Percentiles rank a stretch among this genome's conserved stretches.
Evolutionary conservation across 2,329 filamentous ascomycete genomes (phyloP).

Genomic region (Sporothrix phasma): DNA sequence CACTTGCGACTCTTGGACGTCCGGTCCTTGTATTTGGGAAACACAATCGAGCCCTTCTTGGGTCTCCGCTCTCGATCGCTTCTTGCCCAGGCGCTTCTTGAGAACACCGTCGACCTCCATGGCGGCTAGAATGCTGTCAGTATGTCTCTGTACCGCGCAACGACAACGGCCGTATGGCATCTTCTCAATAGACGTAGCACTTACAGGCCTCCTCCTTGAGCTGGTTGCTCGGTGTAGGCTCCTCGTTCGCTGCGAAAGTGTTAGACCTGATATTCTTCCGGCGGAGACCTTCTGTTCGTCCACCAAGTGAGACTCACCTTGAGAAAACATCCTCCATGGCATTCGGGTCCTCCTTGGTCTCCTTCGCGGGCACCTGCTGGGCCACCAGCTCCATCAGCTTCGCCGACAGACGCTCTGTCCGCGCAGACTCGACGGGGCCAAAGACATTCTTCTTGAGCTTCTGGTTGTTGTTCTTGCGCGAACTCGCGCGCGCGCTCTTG

Average conservation of each 20-base stretch:
- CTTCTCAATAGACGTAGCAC: background rate
- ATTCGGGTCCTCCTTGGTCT: conserved; percentile 33
- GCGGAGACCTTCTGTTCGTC: background rate
- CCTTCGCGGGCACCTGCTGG: conserved; percentile 31
- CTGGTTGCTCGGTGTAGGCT: conserved; percentile 15
- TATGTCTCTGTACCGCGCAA: too few relatives aligned
- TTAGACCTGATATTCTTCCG: background rate
- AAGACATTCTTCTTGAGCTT: conserved; percentile 74
- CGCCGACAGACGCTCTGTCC: conserved; percentile 72
- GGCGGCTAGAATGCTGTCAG: conserved; percentile 23
- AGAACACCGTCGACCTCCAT: conserved; percentile 46
- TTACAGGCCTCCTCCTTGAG: conserved; percentile 16
- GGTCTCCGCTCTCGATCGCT: too few relatives aligned
- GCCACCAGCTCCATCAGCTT: conserved; percentile 74
- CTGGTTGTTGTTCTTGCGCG: conserved; percentile 72
- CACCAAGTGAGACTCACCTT: conserved; percentile 30
- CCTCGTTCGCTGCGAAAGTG: background rate
- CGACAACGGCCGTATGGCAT: background rate
- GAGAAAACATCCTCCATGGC: conserved; percentile 26
- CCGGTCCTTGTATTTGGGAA: conserved; percentile 47
- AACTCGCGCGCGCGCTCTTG: conserved; percentile 71
- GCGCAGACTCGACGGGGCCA: conserved; percentile 67
- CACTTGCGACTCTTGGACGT: conserved; percentile 33
- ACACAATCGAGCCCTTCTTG: conserved; percentile 49
- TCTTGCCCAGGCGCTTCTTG: conserved; percentile 46